Evolutionary conservation across 352 stramenopile species (phyloP).

Genomic region (Phytophthora colocasiae): DNA sequence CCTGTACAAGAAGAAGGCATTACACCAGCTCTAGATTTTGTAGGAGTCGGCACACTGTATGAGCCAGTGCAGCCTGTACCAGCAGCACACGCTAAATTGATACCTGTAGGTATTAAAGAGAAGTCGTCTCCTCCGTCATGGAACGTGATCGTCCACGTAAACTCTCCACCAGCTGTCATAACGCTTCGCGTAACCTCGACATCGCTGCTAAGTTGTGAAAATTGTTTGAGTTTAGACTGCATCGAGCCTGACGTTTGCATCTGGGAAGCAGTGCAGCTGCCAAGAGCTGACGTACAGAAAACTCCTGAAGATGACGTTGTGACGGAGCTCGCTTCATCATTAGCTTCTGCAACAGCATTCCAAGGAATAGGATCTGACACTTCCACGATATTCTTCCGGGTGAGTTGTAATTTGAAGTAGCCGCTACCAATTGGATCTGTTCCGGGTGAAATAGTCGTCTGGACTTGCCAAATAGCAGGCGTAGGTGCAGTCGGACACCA

Average conservation of each 20-base stretch:
- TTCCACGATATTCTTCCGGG: constrained; percentile 47
- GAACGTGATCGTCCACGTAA: constrained; percentile 93
- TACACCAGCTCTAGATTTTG: constrained; percentile 74
- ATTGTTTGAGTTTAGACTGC: constrained; percentile 72
- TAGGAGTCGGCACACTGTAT: constrained; percentile 53
- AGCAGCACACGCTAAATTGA: constrained; percentile 18
- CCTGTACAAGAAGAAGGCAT: constrained; percentile 80
- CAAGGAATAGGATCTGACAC: constrained; percentile 91
- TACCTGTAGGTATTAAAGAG: constrained; percentile 41
- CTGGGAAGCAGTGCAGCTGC: constrained; percentile 40
- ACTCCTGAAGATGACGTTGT: constrained; percentile 47
- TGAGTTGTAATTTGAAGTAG: constrained; percentile 68
- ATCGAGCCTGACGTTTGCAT: constrained; percentile 70
- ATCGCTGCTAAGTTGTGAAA: constrained; percentile 50
- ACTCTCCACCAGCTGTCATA: constrained; percentile 54
- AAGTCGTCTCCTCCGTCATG: constrained; percentile 88
- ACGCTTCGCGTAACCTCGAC: constrained; percentile 83
- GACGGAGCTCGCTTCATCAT: constrained; percentile 77
- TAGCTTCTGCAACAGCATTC: constrained; percentile 89
- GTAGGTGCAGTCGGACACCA: constrained; percentile 69
- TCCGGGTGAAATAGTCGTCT: constrained; percentile 35
- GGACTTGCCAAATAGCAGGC: constrained; percentile 65
- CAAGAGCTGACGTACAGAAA: constrained; percentile 56
- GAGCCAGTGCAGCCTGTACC: constrained; percentile 32
- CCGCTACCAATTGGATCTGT: constrained; percentile 53